phyloP scores from a whole-genome alignment of 2,329 filamentous ascomycete genomes.

The Stachybotrys elegans region DNA sequence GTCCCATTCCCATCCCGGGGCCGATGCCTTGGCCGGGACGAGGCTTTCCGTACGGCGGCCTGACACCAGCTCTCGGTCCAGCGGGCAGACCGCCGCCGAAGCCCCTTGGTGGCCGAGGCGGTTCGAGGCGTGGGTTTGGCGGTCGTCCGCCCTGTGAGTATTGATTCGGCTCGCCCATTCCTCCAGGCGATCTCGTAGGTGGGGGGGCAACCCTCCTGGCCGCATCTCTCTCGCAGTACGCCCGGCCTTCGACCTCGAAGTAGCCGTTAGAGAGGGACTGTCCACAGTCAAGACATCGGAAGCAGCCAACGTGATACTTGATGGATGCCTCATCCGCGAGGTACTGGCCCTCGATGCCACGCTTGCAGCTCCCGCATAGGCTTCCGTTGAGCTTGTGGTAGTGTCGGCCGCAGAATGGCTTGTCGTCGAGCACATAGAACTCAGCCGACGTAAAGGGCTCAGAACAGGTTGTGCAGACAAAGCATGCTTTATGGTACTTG shows the following conservation, averaged over 20 bases:
- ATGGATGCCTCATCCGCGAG: conserved; percentile 71
- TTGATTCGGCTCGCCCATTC: conserved; percentile 7
- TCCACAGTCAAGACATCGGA: conserved; percentile 77
- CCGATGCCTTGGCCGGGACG: conserved; percentile 7
- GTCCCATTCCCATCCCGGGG: conserved; percentile 7
- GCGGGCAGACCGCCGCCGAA: conserved; percentile 5
- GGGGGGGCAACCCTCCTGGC: conserved; percentile 46
- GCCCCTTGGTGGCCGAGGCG: not conserved
- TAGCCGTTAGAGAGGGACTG: conserved; percentile 76
- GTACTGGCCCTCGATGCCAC: conserved; percentile 90
- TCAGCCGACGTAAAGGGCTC: conserved; percentile 79
- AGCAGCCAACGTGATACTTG: conserved; percentile 85
- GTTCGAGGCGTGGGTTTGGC: conserved; percentile 10
- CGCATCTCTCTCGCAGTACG: conserved; percentile 86
- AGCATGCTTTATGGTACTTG: conserved; percentile 91
- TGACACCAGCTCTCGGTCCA: conserved; percentile 7
- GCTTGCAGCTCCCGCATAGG: conserved; percentile 72
- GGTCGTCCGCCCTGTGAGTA: conserved; percentile 12
- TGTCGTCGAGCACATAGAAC: conserved; percentile 86
- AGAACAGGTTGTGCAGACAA: conserved; percentile 81
- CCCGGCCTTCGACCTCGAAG: conserved; percentile 75
- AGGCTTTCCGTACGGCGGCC: conserved; percentile 10
- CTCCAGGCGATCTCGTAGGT: conserved; percentile 6
- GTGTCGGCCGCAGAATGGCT: conserved; percentile 85
- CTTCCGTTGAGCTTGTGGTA: conserved; percentile 91